Evolutionary conservation across 2,329 filamentous ascomycete species (phyloP).

Genomic region (Pseudogymnoascus sp.): DNA sequence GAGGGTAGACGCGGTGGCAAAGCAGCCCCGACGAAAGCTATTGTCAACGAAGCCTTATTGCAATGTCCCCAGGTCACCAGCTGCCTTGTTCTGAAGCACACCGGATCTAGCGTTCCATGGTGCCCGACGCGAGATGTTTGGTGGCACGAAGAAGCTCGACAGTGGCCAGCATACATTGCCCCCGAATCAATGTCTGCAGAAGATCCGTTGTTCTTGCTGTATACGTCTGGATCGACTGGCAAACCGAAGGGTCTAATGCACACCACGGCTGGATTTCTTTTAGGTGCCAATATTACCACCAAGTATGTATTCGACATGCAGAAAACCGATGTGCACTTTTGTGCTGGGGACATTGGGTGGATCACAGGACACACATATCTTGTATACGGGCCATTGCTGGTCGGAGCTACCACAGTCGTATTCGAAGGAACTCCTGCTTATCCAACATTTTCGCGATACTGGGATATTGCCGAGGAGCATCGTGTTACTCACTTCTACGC

Average conservation of each 20-base stretch:
- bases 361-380: slow-evolving; percentile 99
- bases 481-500: slow-evolving; percentile 97
- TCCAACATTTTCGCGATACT: slow-evolving; percentile 96
- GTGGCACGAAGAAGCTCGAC: slow-evolving; percentile 98
- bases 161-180: slow-evolving; percentile 87
- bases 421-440: slow-evolving; percentile 98
- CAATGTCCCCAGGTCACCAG: slow-evolving; percentile 83
- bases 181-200: slow-evolving; percentile 87
- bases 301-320: slow-evolving; percentile 99
- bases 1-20: slow-evolving; percentile 98
- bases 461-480: slow-evolving; percentile 96
- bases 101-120: slow-evolving; percentile 86
- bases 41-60: slow-evolving; percentile 94
- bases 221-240: slow-evolving; percentile 94
- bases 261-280: slow-evolving; percentile 88
- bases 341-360: slow-evolving; percentile 96
- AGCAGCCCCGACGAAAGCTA: slow-evolving; percentile 96
- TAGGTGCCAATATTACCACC: slow-evolving; percentile 85
- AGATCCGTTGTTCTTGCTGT: slow-evolving; percentile 93
- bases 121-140: slow-evolving; percentile 82
- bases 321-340: slow-evolving; percentile 89
- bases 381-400: slow-evolving; percentile 86
- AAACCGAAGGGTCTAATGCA: slow-evolving; percentile 99
- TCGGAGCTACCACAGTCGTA: slow-evolving; percentile 90
- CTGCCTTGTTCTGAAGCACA: slow-evolving; percentile 90